Percentiles rank a stretch among this genome's conserved stretches.
Conservation (phyloP, 352 stramenopile species). For the Phytophthora meadii region DNA sequence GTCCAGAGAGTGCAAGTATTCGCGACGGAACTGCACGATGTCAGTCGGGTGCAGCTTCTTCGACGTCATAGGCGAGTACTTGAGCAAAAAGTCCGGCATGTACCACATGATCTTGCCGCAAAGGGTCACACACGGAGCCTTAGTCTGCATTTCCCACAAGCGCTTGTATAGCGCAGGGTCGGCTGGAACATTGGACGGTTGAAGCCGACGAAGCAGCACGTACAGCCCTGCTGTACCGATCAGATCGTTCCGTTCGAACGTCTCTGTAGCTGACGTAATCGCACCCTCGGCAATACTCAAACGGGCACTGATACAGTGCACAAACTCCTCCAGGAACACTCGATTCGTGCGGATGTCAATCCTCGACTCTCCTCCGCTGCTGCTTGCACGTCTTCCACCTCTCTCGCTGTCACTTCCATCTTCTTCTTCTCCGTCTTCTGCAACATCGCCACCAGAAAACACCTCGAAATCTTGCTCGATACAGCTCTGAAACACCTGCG, state of each 20-base stretch:
- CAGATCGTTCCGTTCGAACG: constrained; percentile 87
- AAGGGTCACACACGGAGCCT: constrained; percentile 84
- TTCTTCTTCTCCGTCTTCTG: constrained; percentile 69
- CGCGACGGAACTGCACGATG: constrained; percentile 77
- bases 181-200: constrained; percentile 81
- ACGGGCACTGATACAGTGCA: constrained; percentile 82
- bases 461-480: constrained; percentile 92
- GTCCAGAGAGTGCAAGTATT: constrained; percentile 84
- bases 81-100: constrained; percentile 87
- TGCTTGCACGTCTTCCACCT: constrained; percentile 49
- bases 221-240: constrained; percentile 92
- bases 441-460: constrained; percentile 66
- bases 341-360: constrained; percentile 88
- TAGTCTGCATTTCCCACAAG: constrained; percentile 90
- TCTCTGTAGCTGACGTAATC: constrained; percentile 89
- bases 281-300: constrained; percentile 67
- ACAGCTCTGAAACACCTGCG: constrained; percentile 86
- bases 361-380: constrained; percentile 69
- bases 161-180: constrained; percentile 91
- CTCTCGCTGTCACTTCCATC: constrained; percentile 63
- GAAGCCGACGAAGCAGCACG: constrained; percentile 85
- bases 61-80: constrained; percentile 82
- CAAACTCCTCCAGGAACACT: constrained; percentile 88
- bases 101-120: constrained; percentile 89
- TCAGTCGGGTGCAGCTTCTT: constrained; percentile 86